Evolutionary conservation across 352 stramenopile species (phyloP).

Genomic region (Bremia lactucae): DNA sequence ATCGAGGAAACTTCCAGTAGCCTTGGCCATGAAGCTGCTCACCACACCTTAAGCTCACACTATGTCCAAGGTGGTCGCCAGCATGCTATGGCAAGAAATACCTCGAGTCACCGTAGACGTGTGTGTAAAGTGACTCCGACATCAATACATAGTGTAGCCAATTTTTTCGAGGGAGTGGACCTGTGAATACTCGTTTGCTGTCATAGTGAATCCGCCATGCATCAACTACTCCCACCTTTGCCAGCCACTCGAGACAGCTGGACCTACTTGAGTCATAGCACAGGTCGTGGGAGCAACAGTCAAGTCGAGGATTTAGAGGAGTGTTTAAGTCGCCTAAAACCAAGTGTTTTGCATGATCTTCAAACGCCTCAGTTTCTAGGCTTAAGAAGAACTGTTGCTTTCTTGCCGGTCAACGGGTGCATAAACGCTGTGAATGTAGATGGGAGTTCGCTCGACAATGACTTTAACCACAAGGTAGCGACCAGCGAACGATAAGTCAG

Average conservation of each 20-base stretch:
- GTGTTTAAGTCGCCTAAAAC: neutral
- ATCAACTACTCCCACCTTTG: neutral
- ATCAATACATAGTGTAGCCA: neutral
- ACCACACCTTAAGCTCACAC: neutral
- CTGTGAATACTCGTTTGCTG: neutral
- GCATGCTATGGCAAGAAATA: neutral
- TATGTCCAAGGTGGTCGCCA: neutral
- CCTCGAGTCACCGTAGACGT: neutral
- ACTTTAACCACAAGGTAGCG: neutral
- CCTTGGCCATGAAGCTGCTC: neutral
- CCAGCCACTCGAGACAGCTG: neutral
- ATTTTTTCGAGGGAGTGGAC: neutral
- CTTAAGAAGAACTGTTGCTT: neutral
- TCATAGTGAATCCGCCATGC: neutral
- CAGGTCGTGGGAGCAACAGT: neutral
- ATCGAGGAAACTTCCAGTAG: neutral
- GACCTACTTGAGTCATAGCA: neutral
- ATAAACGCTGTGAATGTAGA: neutral
- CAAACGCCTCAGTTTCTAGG: neutral
- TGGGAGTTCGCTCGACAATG: neutral
- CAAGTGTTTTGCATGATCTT: too few relatives aligned
- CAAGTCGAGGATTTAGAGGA: neutral
- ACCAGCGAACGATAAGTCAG: neutral
- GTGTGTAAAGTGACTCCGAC: neutral
- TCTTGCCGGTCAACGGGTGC: neutral